Evolutionary conservation across 768 basidiomycete genomes (phyloP), one percentile per base, ranked within the genome.

Genomic region (Leccinum fibrillosum): DNA sequence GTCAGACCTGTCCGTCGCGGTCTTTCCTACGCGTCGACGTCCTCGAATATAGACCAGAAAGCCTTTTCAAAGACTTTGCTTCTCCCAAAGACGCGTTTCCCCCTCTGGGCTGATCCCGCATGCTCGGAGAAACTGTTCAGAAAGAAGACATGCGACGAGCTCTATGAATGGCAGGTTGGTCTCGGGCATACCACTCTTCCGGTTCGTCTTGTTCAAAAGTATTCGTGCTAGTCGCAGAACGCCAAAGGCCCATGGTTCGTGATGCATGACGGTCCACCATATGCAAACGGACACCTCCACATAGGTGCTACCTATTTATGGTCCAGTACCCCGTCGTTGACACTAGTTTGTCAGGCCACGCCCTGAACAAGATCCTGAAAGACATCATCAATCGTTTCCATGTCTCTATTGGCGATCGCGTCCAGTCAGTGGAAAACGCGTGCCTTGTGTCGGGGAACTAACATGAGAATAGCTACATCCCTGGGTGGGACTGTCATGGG

Each of bases 401-500:
- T 62, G 79, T 98, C 19, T 82, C 86, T 15, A 77, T 82, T 44
- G 95, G 96, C 8, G 75, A 82, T 60, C 82, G 82, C 63, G 89
- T 98, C 45, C 86, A 94, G 94, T 96, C 63, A 71, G 89, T 69
- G 34, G 51, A 61, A 28, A 13, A 48, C 30, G n/a, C 25, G 44
- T 49, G 4, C 7, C 12, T 56, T 48, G 10, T 47, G 30, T 21
- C 3, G 0, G n/a, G 23, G 48, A 47, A 21, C 52, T 59, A 44
- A 61, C 28, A 39, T 53, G 39, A 44, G 35, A 12, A n/a, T 57
- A 98, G 96, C 66, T 98, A 95, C 74, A 73, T 90, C 13, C 95
- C 96, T 35, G 96, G 96, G 10, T 99, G 94, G 93, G 96, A 99
- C 67, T 98, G 96, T 66, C 96, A 99, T 70, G 96, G 96, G 6